Conservation (phyloP, 2,329 filamentous ascomycete species). For the Endocalyx cinctus region DNA sequence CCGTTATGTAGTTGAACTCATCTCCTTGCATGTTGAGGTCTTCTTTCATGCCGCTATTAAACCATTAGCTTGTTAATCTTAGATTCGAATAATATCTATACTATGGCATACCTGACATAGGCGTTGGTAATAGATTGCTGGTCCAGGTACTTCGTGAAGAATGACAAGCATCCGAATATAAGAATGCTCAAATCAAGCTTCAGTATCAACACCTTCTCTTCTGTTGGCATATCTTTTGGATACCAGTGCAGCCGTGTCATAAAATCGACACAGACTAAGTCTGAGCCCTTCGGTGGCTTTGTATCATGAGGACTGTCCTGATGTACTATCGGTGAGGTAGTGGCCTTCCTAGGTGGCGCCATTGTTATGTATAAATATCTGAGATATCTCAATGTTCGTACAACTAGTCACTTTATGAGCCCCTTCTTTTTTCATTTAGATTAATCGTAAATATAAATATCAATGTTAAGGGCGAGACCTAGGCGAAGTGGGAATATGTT, state of each 20-base stretch:
- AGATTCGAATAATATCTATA: too few relatives aligned
- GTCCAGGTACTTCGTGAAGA: constrained; percentile 36
- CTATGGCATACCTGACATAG: constrained; percentile 32
- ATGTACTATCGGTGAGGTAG: too few relatives aligned
- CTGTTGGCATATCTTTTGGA: constrained; percentile 22
- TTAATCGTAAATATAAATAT: too few relatives aligned
- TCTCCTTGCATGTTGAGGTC: constrained; percentile 29
- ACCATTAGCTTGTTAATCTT: constrained; percentile 7
- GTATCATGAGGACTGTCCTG: too few relatives aligned
- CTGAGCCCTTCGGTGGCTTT: too few relatives aligned
- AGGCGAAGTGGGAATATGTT: too few relatives aligned
- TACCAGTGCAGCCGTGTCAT: constrained; percentile 27
- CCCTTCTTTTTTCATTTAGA: too few relatives aligned
- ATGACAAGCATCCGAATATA: constrained; percentile 33
- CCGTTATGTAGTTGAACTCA: constrained; percentile 27
- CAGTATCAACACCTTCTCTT: constrained; percentile 30
- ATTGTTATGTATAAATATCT: too few relatives aligned
- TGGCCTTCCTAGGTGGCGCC: too few relatives aligned
- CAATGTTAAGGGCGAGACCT: too few relatives aligned
- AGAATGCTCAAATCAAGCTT: constrained; percentile 34
- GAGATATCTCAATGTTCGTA: too few relatives aligned
- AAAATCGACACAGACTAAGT: constrained; percentile 10
- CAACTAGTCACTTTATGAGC: too few relatives aligned
- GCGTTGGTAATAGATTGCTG: constrained; percentile 33
- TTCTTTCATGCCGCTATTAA: constrained; percentile 33